phyloP scores from a whole-genome alignment of 2,329 filamentous ascomycete species.

The Alternaria consortialis region DNA sequence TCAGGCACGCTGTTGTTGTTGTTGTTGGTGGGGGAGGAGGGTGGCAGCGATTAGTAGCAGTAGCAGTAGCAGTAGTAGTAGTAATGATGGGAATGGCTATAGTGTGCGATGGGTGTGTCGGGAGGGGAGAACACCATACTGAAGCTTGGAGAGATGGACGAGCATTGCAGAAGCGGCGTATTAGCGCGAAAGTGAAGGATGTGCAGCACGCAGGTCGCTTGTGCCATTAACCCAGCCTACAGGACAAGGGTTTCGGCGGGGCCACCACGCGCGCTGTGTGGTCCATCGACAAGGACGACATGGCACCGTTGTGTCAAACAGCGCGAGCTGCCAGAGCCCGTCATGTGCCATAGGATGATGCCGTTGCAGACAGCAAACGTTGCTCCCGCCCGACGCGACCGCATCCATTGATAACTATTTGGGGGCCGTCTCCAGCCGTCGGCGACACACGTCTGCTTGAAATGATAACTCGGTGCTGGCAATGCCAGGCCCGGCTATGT shows the following conservation, averaged over 20 bases:
- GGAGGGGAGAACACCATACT: background rate
- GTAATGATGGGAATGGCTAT: background rate
- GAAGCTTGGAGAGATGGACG: conserved; percentile 6
- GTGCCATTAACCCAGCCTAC: conserved; percentile 37
- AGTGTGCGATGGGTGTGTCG: background rate
- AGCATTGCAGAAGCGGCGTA: conserved; percentile 21
- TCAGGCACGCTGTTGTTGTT: conserved; percentile 10
- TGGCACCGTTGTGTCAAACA: conserved; percentile 27
- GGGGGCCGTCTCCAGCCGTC: background rate
- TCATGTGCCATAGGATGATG: conserved; percentile 15
- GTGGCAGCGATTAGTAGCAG: background rate
- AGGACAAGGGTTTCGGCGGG: conserved; percentile 25
- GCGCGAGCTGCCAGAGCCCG: conserved; percentile 12
- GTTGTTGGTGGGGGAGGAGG: background rate
- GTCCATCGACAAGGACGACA: conserved; percentile 17
- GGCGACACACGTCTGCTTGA: conserved; percentile 15
- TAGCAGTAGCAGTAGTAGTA: background rate
- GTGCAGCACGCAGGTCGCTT: conserved; percentile 33
- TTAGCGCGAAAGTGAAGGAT: conserved; percentile 28
- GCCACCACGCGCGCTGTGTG: conserved; percentile 35
- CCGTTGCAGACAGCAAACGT: conserved; percentile 36
- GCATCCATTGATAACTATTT: conserved; percentile 1
- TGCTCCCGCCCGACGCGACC: conserved; percentile 22
- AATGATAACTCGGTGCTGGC: conserved; percentile 10
- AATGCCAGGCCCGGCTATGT: conserved; percentile 1